Evolutionary conservation across 2,329 filamentous ascomycete genomes (phyloP).

Genomic region (Alternaria hordeiaustralica): DNA sequence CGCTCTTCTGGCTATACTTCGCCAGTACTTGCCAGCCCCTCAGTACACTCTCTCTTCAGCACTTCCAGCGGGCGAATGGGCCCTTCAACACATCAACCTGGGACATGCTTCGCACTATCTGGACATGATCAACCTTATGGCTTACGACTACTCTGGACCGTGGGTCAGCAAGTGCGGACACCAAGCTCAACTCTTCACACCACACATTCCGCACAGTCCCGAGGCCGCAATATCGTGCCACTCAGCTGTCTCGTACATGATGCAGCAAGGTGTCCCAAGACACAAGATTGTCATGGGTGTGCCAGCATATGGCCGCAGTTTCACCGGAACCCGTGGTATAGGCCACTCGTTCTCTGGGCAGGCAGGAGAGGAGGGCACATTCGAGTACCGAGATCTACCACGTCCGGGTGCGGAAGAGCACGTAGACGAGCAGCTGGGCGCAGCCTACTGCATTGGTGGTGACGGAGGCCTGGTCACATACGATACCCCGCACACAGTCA

Average conservation of each 20-base stretch:
- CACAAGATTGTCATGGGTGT: slow-evolving; percentile 78
- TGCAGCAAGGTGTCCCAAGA: slow-evolving; percentile 69
- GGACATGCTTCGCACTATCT: slow-evolving; percentile 67
- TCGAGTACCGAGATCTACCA: slow-evolving; percentile 77
- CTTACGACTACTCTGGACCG: slow-evolving; percentile 78
- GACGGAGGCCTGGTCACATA: slow-evolving; percentile 82
- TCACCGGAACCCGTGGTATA: slow-evolving; percentile 68
- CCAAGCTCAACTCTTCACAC: slow-evolving; percentile 75
- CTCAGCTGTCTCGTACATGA: slow-evolving; percentile 69
- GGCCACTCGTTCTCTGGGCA: slow-evolving; percentile 64
- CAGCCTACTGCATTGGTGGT: slow-evolving; percentile 74
- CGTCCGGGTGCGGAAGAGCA: slow-evolving; percentile 66
- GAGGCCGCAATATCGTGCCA: slow-evolving; percentile 66
- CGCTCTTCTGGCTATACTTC: slow-evolving; percentile 69
- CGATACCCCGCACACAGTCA: slow-evolving; percentile 78
- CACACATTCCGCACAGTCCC: slow-evolving; percentile 61
- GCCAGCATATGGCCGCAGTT: slow-evolving; percentile 77
- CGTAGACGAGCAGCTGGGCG: slow-evolving; percentile 70
- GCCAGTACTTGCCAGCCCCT: slow-evolving; percentile 71
- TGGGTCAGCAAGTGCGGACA: slow-evolving; percentile 74
- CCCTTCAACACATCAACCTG: slow-evolving; percentile 74
- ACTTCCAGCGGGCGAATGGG: slow-evolving; percentile 70
- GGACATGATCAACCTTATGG: slow-evolving; percentile 79
- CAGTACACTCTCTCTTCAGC: slow-evolving; percentile 74
- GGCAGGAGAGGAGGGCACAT: slow-evolving; percentile 69